phyloP scores from a whole-genome alignment of 2,329 filamentous ascomycete species.

The Sclerotinia nivalis region DNA sequence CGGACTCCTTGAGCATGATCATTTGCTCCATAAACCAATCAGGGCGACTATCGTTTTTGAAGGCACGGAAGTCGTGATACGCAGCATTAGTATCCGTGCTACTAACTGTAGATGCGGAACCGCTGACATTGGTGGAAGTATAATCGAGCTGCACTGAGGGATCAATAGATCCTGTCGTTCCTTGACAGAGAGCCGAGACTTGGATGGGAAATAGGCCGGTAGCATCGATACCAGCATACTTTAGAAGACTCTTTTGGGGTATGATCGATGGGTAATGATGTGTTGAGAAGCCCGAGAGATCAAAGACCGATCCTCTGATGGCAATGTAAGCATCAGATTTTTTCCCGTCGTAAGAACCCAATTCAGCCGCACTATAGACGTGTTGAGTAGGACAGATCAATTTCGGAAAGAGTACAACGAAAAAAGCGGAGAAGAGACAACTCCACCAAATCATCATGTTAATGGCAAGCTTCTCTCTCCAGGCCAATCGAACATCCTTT shows the following conservation, averaged over 20 bases:
- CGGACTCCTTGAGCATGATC: conserved; percentile 65
- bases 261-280: conserved; percentile 73
- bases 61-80: conserved; percentile 93
- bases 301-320: conserved; percentile 87
- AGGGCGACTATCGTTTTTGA: conserved; percentile 75
- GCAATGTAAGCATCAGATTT: conserved; percentile 68
- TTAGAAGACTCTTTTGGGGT: conserved; percentile 61
- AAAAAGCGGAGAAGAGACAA: conserved; percentile 77
- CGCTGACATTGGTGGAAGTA: conserved; percentile 72
- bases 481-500: conserved; percentile 88
- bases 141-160: conserved; percentile 83
- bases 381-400: conserved; percentile 90
- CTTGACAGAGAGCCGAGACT: conserved; percentile 86
- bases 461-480: conserved; percentile 97
- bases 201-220: conserved; percentile 89
- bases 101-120: conserved; percentile 64
- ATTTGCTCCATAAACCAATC: conserved; percentile 96
- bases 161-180: conserved; percentile 64
- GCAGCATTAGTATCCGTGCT: conserved; percentile 68
- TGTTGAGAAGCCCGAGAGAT: conserved; percentile 72
- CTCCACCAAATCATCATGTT: conserved; percentile 95
- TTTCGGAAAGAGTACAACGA: conserved; percentile 84
- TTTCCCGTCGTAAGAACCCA: conserved; percentile 74
- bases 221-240: conserved; percentile 87
- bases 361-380: conserved; percentile 78